These are phyloP conservation scores for Yamadazyma siamensis DNA, from an alignment of 1,139 yeast species.

Conservation along the genomic window DNA sequence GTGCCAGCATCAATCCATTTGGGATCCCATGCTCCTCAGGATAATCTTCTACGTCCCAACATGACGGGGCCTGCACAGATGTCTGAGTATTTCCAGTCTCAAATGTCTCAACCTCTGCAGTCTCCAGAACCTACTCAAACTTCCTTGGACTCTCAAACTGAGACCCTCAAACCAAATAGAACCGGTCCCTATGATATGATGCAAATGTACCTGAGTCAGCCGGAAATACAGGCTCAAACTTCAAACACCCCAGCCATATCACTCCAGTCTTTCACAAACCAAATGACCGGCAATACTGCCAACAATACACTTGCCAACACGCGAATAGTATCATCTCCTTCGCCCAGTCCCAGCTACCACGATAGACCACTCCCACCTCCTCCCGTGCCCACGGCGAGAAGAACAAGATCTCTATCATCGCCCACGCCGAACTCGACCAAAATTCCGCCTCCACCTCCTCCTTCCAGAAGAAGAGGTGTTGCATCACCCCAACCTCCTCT, in stretches of 20 bases:
- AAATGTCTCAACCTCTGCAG: no score
- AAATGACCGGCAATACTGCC: constrained; percentile 43
- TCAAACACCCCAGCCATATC: constrained; percentile 25
- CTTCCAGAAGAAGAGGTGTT: constrained; percentile 32
- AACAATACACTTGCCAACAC: constrained; percentile 38
- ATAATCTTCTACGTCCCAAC: constrained; percentile 44
- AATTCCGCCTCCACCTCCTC: constrained; percentile 38
- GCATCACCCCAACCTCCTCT: constrained; percentile 10
- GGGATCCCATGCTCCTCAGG: constrained; percentile 37
- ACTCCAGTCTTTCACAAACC: constrained; percentile 41
- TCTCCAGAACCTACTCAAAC: no score
- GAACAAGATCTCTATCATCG: constrained; percentile 42
- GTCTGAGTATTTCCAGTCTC: constrained; percentile 20
- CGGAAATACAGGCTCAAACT: constrained; percentile 2
- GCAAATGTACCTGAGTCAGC: constrained; percentile 13
- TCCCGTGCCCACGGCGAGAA: constrained; percentile 33
- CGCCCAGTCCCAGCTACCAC: constrained; percentile 14
- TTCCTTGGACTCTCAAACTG: constrained; percentile 3
- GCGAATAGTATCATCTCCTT: constrained; percentile 19
- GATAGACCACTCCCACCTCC: constrained; percentile 37
- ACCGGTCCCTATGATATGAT: constrained; percentile 23
- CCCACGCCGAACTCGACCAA: constrained; percentile 29
- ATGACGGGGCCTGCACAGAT: constrained; percentile 58
- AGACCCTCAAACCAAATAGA: constrained; percentile 28
- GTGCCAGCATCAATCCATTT: constrained; percentile 50